These are phyloP conservation scores for Limtongia smithiae DNA, from an alignment of 805 yeast species.

Conservation along the genomic window DNA sequence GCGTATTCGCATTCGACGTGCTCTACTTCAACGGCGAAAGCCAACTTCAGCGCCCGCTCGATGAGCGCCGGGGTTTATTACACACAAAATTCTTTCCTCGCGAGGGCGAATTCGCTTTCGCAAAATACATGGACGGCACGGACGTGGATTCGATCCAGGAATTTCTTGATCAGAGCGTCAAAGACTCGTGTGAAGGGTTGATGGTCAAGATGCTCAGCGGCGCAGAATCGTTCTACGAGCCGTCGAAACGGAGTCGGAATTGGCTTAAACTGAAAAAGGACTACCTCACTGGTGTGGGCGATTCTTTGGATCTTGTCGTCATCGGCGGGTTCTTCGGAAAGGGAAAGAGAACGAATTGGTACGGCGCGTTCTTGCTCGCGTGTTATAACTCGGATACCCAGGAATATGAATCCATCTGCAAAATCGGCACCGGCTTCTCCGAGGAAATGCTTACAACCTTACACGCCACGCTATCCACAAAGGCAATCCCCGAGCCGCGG, in stretches of 20 bases:
- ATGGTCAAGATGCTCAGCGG: slow-evolving; percentile 92
- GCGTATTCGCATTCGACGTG: slow-evolving; percentile 88
- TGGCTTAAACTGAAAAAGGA: slow-evolving; percentile 96
- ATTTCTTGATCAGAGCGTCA: slow-evolving; percentile 84
- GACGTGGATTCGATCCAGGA: slow-evolving; percentile 70
- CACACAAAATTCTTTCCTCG: slow-evolving; percentile 54
- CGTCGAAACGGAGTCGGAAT: slow-evolving; percentile 88
- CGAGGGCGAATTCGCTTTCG: slow-evolving; percentile 78
- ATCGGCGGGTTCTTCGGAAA: slow-evolving; percentile 91
- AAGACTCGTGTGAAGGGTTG: slow-evolving; percentile 88
- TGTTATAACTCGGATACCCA: slow-evolving; percentile 88
- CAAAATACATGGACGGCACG: slow-evolving; percentile 67
- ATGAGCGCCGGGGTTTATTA: slow-evolving; percentile 65
- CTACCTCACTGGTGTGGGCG: slow-evolving; percentile 92
- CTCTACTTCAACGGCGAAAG: slow-evolving; percentile 60
- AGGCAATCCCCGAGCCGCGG: slow-evolving; percentile 62
- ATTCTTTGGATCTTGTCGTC: slow-evolving; percentile 87
- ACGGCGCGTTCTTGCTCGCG: slow-evolving; percentile 91
- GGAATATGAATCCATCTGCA: slow-evolving; percentile 91
- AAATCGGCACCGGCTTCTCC: slow-evolving; percentile 94
- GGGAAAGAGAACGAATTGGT: slow-evolving; percentile 91
- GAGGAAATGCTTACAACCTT: slow-evolving; percentile 72
- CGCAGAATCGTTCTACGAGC: slow-evolving; percentile 79
- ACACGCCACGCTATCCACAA: slow-evolving; percentile 58
- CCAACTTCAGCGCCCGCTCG: slow-evolving; percentile 60